A percentile compares a stretch with the other conserved stretches of the same genome.
phyloP scores from a whole-genome alignment of 768 basidiomycete genomes.

The Kwoniella mangroviensis region DNA sequence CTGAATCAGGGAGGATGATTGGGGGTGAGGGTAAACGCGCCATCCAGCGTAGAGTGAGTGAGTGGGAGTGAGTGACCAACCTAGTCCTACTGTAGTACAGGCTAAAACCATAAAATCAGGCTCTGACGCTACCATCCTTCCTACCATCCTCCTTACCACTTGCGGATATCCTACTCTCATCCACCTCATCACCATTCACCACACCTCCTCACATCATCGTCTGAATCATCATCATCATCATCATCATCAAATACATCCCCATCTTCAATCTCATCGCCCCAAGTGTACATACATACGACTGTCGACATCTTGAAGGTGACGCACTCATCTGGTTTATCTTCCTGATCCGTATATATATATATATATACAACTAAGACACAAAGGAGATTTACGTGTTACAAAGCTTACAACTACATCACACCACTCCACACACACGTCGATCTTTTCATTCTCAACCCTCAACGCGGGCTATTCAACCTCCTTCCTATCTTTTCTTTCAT shows the following conservation, averaged over 20 bases:
- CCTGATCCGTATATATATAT: neutral
- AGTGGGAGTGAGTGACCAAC: conserved; percentile 10
- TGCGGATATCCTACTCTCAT: neutral
- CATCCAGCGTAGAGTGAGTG: neutral
- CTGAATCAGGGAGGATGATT: neutral
- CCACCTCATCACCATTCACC: neutral
- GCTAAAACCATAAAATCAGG: neutral
- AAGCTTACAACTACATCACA: neutral
- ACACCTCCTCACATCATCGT: neutral
- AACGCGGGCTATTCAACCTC: neutral
- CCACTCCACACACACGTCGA: conserved; percentile 1
- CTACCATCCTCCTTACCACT: neutral
- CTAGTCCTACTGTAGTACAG: neutral
- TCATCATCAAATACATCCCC: too few relatives aligned
- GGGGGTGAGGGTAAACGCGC: neutral
- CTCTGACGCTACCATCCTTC: neutral
- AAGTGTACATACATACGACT: neutral
- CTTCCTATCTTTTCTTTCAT: neutral
- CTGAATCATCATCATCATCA: too few relatives aligned
- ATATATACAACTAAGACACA: neutral
- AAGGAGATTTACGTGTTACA: conserved; percentile 4
- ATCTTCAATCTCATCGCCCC: too few relatives aligned
- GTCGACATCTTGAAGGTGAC: neutral
- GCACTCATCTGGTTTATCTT: neutral
- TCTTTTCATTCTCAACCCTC: neutral